Conservation (phyloP, 192 early-diverging fungal genomes). For the Backusella tarrabulga region DNA sequence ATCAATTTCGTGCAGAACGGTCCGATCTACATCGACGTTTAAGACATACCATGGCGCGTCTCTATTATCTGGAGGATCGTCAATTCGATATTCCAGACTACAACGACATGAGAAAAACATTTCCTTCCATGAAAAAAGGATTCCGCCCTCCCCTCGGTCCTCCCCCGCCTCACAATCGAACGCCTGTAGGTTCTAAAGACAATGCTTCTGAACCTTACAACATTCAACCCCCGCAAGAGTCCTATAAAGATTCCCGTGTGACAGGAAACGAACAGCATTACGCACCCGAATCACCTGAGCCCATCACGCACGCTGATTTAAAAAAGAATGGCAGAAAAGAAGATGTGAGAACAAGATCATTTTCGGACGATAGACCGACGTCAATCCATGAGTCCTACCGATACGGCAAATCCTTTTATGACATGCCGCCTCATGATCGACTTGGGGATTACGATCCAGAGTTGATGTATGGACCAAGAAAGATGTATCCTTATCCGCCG, state of each 20-base stretch:
- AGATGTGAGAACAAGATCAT: background rate
- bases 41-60: background rate
- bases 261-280: slow-evolving; percentile 1
- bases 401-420: background rate
- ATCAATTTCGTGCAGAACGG: background rate
- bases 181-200: background rate
- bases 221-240: background rate
- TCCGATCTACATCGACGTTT: slow-evolving; percentile 4
- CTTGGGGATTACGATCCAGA: background rate
- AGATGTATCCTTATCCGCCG: background rate
- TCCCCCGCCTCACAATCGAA: background rate
- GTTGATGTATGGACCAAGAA: background rate
- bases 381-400: background rate
- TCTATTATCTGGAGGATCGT: slow-evolving; percentile 1
- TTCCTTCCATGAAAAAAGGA: background rate
- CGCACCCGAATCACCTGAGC: slow-evolving; percentile 13
- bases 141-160: background rate
- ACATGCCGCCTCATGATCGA: background rate
- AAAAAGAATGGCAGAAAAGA: slow-evolving; percentile 5
- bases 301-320: background rate
- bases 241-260: background rate
- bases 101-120: background rate
- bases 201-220: background rate
- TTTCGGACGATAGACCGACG: background rate
- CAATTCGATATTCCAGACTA: background rate